Evolutionary conservation across 148 eudicot species (phyloP).

Genomic region (Simmondsia chinensis): DNA sequence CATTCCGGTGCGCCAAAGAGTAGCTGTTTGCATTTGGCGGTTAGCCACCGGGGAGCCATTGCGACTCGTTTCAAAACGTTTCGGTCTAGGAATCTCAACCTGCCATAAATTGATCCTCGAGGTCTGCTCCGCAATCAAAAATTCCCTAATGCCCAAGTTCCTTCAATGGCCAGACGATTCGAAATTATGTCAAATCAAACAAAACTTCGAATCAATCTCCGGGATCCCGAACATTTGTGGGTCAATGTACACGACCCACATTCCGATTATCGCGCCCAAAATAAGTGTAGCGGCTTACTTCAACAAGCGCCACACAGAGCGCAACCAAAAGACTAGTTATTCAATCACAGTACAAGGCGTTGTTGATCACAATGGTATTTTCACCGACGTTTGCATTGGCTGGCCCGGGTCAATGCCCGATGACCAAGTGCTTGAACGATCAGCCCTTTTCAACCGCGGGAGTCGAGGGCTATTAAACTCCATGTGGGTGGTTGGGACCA

Average conservation of each 20-base stretch:
- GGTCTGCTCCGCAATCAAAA: conserved; percentile 52
- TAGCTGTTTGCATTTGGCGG: conserved; percentile 73
- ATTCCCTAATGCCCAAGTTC: conserved; percentile 40
- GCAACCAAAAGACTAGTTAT: conserved; percentile 65
- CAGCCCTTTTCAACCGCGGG: conserved; percentile 41
- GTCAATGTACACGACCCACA: conserved; percentile 65
- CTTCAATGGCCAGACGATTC: conserved; percentile 62
- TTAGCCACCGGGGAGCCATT: conserved; percentile 79
- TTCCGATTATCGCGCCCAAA: conserved; percentile 74
- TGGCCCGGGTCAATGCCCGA: conserved; percentile 79
- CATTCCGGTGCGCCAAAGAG: conserved; percentile 67
- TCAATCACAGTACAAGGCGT: conserved; percentile 67
- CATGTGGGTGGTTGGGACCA: conserved; percentile 36
- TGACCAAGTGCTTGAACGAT: conserved; percentile 45
- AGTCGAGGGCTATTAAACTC: conserved; percentile 30
- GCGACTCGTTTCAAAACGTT: conserved; percentile 52
- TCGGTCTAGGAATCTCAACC: conserved; percentile 72
- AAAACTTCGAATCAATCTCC: conserved; percentile 25
- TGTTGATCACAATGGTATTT: conserved; percentile 45
- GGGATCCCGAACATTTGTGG: conserved; percentile 66
- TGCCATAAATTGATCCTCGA: conserved; percentile 70
- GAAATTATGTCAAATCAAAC: conserved; percentile 12
- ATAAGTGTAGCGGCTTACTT: conserved; percentile 37
- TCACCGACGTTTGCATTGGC: conserved; percentile 62
- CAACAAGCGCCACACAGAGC: conserved; percentile 70